phyloP scores from a whole-genome alignment of 768 basidiomycete species.

The Lactarius psammicola region DNA sequence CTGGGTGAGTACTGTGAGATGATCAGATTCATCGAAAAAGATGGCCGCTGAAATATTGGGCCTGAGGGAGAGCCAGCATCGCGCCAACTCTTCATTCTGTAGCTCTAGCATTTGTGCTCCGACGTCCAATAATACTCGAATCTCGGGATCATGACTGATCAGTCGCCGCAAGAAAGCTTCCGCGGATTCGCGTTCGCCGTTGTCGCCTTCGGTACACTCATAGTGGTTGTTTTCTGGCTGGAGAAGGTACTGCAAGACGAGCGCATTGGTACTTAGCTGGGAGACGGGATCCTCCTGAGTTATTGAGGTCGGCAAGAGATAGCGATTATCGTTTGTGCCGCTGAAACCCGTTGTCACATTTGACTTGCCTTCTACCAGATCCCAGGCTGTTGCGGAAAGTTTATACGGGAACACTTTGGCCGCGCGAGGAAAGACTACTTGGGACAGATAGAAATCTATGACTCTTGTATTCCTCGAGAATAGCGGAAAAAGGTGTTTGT shows the following conservation, averaged over 20 bases:
- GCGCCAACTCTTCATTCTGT: constrained; percentile 41
- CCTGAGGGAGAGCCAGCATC: constrained; percentile 39
- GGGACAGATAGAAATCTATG: constrained; percentile 47
- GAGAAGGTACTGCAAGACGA: constrained; percentile 41
- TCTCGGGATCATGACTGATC: constrained; percentile 36
- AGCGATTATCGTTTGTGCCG: constrained; percentile 51
- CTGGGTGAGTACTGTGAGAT: constrained; percentile 37
- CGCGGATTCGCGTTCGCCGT: constrained; percentile 5
- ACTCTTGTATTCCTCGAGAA: constrained; percentile 40
- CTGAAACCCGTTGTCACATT: constrained; percentile 49
- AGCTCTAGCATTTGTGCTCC: constrained; percentile 57
- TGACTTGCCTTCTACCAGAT: constrained; percentile 43
- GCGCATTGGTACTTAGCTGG: constrained; percentile 49
- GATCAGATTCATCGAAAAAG: constrained; percentile 38
- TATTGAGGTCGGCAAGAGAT: constrained; percentile 38
- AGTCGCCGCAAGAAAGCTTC: constrained; percentile 37
- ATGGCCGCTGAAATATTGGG: constrained; percentile 40
- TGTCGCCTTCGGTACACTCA: constrained; percentile 10
- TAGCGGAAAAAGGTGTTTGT: constrained; percentile 33
- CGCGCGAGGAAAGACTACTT: constrained; percentile 49
- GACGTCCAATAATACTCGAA: constrained; percentile 53
- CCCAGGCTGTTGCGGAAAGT: constrained; percentile 52
- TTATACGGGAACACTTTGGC: constrained; percentile 49
- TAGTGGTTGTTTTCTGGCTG: constrained; percentile 43
- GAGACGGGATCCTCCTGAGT: constrained; percentile 37